These are phyloP conservation scores for Arachnomyces sp. DNA, from an alignment of 2,329 filamentous ascomycete genomes.

Conservation along the genomic window DNA sequence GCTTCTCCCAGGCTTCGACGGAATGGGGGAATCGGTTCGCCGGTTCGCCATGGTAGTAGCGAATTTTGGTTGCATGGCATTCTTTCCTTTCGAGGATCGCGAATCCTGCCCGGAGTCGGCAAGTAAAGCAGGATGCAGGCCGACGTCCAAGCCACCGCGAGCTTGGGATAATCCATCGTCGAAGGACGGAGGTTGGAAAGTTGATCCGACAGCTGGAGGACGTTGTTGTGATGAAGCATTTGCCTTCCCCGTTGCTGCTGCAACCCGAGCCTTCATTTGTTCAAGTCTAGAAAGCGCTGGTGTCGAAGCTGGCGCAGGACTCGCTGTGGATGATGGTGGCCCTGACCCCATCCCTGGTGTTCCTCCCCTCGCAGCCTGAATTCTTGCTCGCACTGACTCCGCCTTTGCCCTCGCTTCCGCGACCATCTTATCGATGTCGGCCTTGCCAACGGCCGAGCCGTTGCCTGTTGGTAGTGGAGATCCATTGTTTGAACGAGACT, in stretches of 20 bases:
- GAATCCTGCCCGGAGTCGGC: constrained; percentile 40
- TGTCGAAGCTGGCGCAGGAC: constrained; percentile 21
- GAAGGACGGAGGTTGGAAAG: constrained; percentile 34
- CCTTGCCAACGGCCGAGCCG: constrained; percentile 25
- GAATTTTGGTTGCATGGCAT: constrained; percentile 44
- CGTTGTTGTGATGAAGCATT: constrained; percentile 37
- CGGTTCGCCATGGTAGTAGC: constrained; percentile 48
- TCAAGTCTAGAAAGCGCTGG: constrained; percentile 59
- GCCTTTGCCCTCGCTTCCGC: constrained; percentile 42
- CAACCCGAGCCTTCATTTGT: constrained; percentile 69
- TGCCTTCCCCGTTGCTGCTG: constrained; percentile 57
- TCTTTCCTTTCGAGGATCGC: constrained; percentile 32
- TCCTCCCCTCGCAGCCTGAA: constrained; percentile 31
- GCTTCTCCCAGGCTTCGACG: constrained; percentile 31
- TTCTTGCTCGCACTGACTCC: constrained; percentile 39
- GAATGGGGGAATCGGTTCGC: constrained; percentile 37
- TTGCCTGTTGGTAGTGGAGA: constrained; percentile 37
- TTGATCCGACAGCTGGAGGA: constrained; percentile 30
- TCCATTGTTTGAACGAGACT: constrained; percentile 42
- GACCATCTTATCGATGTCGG: constrained; percentile 40
- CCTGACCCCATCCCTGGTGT: constrained; percentile 17
- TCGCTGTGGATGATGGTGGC: constrained; percentile 28
- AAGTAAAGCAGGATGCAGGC: constrained; percentile 66
- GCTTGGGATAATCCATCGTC: constrained; percentile 44
- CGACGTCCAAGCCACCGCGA: constrained; percentile 63